Evolutionary conservation across 495 filamentous ascomycete species (phyloP).

Genomic region (Podospora anserina): DNA sequence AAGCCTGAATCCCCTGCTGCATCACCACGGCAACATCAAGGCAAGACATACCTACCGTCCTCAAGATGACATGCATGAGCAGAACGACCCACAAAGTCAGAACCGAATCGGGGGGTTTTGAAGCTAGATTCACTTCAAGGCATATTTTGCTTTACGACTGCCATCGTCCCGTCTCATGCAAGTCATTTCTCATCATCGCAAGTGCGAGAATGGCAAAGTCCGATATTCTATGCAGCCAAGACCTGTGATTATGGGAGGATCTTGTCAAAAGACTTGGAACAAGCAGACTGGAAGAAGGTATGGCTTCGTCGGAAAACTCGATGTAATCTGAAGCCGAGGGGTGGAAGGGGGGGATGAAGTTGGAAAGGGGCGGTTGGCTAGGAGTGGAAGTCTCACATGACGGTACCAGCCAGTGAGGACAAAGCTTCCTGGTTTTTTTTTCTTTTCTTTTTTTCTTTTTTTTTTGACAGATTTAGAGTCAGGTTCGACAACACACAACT

Average conservation of each 20-base stretch:
- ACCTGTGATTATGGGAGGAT: not conserved
- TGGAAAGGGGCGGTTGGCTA: no score
- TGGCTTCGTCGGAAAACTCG: no score
- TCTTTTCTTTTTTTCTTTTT: no score
- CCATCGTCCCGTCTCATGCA: not conserved
- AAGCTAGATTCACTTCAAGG: not conserved
- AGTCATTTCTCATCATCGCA: not conserved
- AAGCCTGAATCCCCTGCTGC: not conserved
- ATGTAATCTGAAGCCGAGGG: no score
- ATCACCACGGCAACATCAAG: not conserved
- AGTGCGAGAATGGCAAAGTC: not conserved
- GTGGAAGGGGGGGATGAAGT: no score
- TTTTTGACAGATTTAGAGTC: no score
- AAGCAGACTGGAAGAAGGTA: no score
- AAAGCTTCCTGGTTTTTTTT: no score
- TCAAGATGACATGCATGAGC: not conserved
- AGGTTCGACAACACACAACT: no score
- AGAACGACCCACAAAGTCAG: not conserved
- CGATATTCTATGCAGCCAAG: not conserved
- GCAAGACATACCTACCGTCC: not conserved
- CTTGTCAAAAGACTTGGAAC: no score
- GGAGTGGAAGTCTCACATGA: no score
- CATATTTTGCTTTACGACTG: not conserved
- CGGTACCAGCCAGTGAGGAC: no score
- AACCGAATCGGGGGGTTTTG: not conserved